Evolutionary conservation across 108 stramenopile species (phyloP), one percentile per base, ranked within the genome.

Genomic region (Skeletonema potamos): DNA sequence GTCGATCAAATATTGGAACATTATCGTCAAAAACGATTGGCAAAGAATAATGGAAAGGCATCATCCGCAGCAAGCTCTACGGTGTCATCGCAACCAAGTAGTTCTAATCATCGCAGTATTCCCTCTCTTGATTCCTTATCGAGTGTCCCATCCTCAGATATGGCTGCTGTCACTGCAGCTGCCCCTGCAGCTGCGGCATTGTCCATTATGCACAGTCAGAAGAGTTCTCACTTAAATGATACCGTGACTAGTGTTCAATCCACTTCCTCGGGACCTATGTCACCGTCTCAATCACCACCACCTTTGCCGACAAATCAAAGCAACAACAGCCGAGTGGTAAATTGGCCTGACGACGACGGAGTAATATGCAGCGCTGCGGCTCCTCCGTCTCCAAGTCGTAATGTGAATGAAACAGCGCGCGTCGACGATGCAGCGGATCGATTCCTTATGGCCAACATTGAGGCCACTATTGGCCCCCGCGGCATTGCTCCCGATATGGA

Each of bases 401-500:
- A 51, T 51, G 22, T 51, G n/a, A 22, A 51, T 22, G 22, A 51
- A 18, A 24, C 48, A 51, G 48, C 48, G 22, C 20, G 1, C 3
- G 48, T 24, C 6, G 48, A 51, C 22, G n/a, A 51, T 51, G 48
- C 22, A 22, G 48, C 20, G 8, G 64, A 72, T 27, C 70, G 66
- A 66, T 79, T 79, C 62, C 66, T 79, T 24, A 55, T 79, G n/a
- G 61, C 78, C 24, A 79, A 79, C 44, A 67, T 79, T 11, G 78
- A 79, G 60, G 78, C 78, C 4, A 76, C 80, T 6, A 72, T 81
- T 0, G 80, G 80, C 12, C 75, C 80, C 13, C 60, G 64, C 1
- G 80, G 80, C 3, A 70, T 64, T 7, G 80, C 80, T 22, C 75
- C 80, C 15, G 80, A 81, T 33, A 76, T 81, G 57, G 80, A 81